Percentiles rank a stretch among this genome's conserved stretches.
Conservation (phyloP, 148 eudicot species). For the Heliamphora exappendiculata region DNA sequence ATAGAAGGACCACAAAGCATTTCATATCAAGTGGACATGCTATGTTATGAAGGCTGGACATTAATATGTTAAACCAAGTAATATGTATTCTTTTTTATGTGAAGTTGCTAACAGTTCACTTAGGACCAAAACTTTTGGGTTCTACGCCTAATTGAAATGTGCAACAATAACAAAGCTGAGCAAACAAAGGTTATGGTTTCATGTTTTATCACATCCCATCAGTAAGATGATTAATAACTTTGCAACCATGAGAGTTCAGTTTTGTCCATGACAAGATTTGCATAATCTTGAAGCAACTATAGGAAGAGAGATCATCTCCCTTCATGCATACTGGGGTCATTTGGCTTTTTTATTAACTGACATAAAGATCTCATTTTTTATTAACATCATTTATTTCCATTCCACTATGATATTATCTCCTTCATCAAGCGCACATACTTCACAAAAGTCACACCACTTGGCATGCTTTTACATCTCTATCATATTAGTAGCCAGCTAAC, state of each 20-base stretch:
- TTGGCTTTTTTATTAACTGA: background rate
- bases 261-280: background rate
- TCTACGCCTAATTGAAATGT: too few relatives aligned
- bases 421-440: background rate
- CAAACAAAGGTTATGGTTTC: background rate
- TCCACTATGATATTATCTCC: background rate
- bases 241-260: background rate
- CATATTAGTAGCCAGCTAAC: background rate
- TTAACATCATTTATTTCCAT: background rate
- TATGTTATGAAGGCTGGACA: background rate
- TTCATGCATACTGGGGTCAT: background rate
- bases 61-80: background rate
- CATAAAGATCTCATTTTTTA: background rate
- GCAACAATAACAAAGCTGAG: background rate
- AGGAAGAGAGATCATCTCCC: background rate
- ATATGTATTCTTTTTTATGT: background rate
- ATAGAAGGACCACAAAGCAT: background rate
- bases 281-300: background rate
- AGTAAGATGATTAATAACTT: background rate
- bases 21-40: background rate
- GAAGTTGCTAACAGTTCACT: background rate
- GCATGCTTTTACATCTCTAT: background rate
- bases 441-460: background rate
- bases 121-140: background rate
- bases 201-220: background rate